A percentile compares a stretch with the other conserved stretches of the same genome.
Evolutionary conservation across 805 yeast species (phyloP).

Genomic region (Kregervanrija pseudodelftensis): DNA sequence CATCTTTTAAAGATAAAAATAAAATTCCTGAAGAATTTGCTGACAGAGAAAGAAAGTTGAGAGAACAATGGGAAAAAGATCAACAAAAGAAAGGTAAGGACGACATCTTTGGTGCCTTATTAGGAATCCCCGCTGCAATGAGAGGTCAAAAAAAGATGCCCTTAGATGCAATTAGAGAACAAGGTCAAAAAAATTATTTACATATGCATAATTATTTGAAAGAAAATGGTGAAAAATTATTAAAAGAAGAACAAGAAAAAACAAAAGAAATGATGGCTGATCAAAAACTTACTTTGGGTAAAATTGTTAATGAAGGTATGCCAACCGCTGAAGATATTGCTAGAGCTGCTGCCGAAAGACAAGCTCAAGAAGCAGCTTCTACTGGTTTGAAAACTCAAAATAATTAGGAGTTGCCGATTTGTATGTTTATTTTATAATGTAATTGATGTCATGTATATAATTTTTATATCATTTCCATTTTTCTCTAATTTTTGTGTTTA

Average conservation of each 20-base stretch:
- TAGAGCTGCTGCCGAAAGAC: slow-evolving; percentile 25
- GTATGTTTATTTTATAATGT: background rate
- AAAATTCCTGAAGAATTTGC: slow-evolving; percentile 74
- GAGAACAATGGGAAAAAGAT: slow-evolving; percentile 61
- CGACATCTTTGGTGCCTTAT: slow-evolving; percentile 28
- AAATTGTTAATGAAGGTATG: slow-evolving; percentile 75
- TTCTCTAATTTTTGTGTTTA: too few species aligned
- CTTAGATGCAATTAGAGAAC: slow-evolving; percentile 81
- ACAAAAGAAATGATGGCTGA: slow-evolving; percentile 77
- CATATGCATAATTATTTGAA: slow-evolving; percentile 59
- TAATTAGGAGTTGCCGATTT: background rate
- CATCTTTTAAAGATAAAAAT: slow-evolving; percentile 59
- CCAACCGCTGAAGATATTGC: slow-evolving; percentile 65
- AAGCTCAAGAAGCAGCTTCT: background rate
- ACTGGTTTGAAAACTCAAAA: background rate
- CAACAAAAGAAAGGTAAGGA: slow-evolving; percentile 26
- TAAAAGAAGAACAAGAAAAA: slow-evolving; percentile 78
- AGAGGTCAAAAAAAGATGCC: slow-evolving; percentile 60
- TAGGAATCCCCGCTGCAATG: slow-evolving; percentile 51
- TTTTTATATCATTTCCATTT: too few species aligned
- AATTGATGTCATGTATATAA: too few species aligned
- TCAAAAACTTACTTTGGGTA: slow-evolving; percentile 78
- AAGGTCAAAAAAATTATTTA: slow-evolving; percentile 84
- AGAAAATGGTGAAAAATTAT: slow-evolving; percentile 56
- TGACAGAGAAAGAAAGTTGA: slow-evolving; percentile 66